Conservation (phyloP, 192 early-diverging fungal species). For the Endogone sp. region DNA sequence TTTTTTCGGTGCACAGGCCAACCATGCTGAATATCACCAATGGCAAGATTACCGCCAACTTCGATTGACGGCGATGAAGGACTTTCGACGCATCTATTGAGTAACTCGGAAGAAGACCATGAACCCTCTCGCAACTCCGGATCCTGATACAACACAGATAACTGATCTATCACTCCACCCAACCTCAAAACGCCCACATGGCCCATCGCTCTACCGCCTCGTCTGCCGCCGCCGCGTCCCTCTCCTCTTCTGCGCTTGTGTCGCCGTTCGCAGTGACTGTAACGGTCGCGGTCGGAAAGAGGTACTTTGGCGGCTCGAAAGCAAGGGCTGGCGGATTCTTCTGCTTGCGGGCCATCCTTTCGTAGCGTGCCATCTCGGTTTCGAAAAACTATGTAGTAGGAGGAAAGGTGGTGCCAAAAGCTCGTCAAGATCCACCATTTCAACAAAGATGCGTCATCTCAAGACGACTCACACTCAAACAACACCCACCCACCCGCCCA, state of each 20-base stretch:
- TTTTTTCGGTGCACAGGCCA: no score
- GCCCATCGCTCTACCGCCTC: not conserved
- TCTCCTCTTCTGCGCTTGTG: not conserved
- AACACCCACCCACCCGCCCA: no score
- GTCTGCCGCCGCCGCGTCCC: not conserved
- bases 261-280: not conserved
- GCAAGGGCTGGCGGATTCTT: slow-evolving; percentile 62
- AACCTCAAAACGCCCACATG: not conserved
- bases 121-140: no score
- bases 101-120: no score
- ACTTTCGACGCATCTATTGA: no score
- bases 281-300: slow-evolving; percentile 27
- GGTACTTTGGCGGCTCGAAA: slow-evolving; percentile 44
- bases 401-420: not conserved
- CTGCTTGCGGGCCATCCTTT: slow-evolving; percentile 48
- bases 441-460: not conserved
- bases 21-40: no score
- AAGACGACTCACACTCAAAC: not conserved
- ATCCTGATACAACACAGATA: no score
- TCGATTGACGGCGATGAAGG: no score
- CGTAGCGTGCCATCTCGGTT: slow-evolving; percentile 50
- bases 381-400: slow-evolving; percentile 48
- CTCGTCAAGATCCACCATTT: not conserved
- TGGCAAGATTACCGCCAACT: no score
- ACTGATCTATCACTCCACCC: no score